These are phyloP conservation scores for Xylaria sp. DNA, from an alignment of 2,329 filamentous ascomycete species.

Conservation along the genomic window DNA sequence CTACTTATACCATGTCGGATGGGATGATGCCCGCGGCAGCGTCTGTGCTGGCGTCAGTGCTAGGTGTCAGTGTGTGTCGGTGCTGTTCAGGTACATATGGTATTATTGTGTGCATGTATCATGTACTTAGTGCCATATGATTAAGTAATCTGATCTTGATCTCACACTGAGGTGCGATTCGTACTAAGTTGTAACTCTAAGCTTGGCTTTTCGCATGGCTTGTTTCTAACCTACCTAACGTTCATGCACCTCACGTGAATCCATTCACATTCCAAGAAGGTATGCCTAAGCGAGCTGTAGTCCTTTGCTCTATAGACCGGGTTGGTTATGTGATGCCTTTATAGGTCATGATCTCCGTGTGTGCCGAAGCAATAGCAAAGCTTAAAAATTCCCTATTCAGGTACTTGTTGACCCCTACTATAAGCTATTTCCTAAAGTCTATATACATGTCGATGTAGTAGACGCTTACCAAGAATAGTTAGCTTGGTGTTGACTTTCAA, in stretches of 20 bases:
- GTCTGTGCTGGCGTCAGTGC: background rate
- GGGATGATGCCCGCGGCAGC: slow-evolving; percentile 12
- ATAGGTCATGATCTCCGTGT: background rate
- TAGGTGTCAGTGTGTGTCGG: background rate
- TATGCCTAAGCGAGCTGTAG: background rate
- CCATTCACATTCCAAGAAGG: background rate
- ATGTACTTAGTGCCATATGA: background rate
- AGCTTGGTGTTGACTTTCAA: background rate
- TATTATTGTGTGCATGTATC: slow-evolving; percentile 7
- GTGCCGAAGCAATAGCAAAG: background rate
- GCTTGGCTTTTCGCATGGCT: background rate
- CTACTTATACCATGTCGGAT: slow-evolving; percentile 10
- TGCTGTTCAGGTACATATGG: background rate
- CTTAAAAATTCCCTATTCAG: background rate
- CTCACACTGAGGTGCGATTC: background rate
- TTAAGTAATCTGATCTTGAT: slow-evolving; percentile 5
- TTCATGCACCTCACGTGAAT: background rate
- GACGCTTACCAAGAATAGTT: slow-evolving; percentile 12
- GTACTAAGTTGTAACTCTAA: background rate
- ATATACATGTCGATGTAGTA: background rate
- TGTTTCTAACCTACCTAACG: background rate
- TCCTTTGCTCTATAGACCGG: background rate
- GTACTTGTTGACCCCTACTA: background rate
- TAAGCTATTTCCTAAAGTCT: background rate
- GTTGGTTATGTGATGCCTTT: background rate